Conservation (phyloP, 1,139 yeast genomes). For the Suhomyces taliae region DNA sequence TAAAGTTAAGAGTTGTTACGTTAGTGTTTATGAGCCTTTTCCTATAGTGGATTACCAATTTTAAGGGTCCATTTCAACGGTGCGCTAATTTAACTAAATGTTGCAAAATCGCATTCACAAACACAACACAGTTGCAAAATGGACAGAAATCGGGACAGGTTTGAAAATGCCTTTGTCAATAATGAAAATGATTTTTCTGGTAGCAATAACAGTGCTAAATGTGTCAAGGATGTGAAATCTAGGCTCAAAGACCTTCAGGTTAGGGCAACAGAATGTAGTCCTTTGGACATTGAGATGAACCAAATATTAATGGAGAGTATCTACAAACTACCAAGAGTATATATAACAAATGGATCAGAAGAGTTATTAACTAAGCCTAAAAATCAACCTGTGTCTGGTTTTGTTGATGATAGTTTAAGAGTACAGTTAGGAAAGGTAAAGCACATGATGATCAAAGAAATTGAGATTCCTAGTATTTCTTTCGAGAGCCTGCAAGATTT, state of each 20-base stretch:
- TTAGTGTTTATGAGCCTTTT: too few relatives aligned
- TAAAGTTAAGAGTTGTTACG: too few relatives aligned
- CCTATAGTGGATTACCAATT: too few relatives aligned
- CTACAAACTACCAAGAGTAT: slow-evolving; percentile 1
- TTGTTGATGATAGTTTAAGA: background rate
- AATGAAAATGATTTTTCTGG: background rate
- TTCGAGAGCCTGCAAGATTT: slow-evolving; percentile 1
- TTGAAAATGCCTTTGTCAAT: background rate
- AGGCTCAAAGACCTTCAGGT: background rate
- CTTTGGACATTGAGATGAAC: slow-evolving; percentile 10
- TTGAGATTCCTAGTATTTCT: slow-evolving; percentile 1
- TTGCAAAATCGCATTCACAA: background rate
- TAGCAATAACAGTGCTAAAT: background rate
- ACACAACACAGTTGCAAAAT: background rate
- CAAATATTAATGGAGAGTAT: slow-evolving; percentile 10
- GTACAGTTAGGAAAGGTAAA: background rate
- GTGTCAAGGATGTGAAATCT: slow-evolving; percentile 4
- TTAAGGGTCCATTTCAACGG: too few relatives aligned
- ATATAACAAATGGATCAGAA: background rate
- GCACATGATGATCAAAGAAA: background rate
- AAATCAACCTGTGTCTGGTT: background rate
- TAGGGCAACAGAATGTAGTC: background rate
- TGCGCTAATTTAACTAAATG: too few relatives aligned
- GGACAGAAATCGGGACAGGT: background rate
- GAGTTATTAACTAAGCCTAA: background rate